Base-by-base conservation (phyloP, 495 filamentous ascomycete genomes). In the Podospora conica region DNA sequence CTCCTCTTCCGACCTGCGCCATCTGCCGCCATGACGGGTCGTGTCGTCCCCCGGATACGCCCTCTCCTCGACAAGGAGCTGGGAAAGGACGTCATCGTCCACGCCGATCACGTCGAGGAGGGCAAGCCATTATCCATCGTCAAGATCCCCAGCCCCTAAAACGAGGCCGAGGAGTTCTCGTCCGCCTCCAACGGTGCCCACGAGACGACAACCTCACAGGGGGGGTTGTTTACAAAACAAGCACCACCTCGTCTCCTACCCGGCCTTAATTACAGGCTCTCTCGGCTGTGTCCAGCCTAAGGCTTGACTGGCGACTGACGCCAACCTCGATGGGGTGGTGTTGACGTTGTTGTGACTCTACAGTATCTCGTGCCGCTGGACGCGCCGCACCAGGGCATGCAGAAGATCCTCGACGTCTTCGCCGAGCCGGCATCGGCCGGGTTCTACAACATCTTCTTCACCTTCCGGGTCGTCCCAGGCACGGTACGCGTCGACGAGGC, bases 111-210 rank as follows among this genome's bases (percentile, higher is more conserved):
- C 69, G 76, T 75, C 69, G 83, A 86, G 7, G 85, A 89, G 40
- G 84, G 86, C 10, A 83, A 75, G 68, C 75, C 80, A 7, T 74
- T 73, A 62, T 93, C 86, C 11, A 76, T 93, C 15, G 87, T 98
- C 68, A 89, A 91, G 68, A 96, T 98, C 71, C 95, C 95, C 22
- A 98, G 92, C 76, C 93, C 94, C 0, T 96, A 93, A 79, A 97
- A 97, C 67, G 90, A 90, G 66, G 81, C 84, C 7, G 95, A 98
- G 73, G 88, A 91, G 65, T 98, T 94, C 76, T 90, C 90, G 23
- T 98, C 97, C 73, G 87, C 93, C 28, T 98, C 97, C 85, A 97
- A 93, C 81, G 85, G 90, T 55, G 94, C 97, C 48, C 96, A 97
- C 76, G 91, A 90, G 67, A 84, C 87, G 65, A 75, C 84, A 54